Percentiles rank a stretch among this genome's conserved stretches.
Conservation (phyloP, 169 alveolate genomes). For the Plasmodium billcollinsi region DNA sequence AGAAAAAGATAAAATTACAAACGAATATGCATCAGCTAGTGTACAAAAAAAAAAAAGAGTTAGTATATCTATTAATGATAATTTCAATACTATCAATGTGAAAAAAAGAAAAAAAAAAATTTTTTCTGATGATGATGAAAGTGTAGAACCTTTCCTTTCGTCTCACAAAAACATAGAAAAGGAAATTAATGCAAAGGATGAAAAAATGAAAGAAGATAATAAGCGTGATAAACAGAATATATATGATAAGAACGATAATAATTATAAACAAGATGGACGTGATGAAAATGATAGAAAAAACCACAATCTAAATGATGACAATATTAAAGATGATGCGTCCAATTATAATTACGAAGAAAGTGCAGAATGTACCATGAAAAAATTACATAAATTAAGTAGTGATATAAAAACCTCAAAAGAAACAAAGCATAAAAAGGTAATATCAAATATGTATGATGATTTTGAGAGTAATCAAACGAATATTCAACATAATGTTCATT, state of each 20-base stretch:
- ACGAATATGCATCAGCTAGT: background rate
- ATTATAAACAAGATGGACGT: background rate
- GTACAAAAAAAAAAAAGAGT: constrained; percentile 21
- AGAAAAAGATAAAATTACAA: constrained; percentile 8
- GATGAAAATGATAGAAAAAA: background rate
- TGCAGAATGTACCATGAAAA: background rate
- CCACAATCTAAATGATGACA: background rate
- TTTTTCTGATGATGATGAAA: constrained; percentile 52
- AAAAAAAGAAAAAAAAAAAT: constrained; percentile 73
- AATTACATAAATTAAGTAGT: background rate
- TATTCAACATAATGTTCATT: constrained; percentile 10
- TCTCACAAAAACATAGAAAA: constrained; percentile 37
- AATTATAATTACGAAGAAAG: background rate
- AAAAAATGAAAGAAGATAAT: constrained; percentile 34
- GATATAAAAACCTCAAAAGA: no score
- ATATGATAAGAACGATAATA: background rate
- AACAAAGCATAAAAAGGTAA: no score
- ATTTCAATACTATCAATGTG: constrained; percentile 8
- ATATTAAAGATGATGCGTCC: background rate
- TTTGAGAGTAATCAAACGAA: background rate
- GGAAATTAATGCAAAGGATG: constrained; percentile 6
- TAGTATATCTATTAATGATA: background rate
- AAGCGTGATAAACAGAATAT: background rate
- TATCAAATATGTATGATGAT: background rate
- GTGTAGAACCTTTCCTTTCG: background rate